Base-by-base conservation (phyloP, 257 asterid genomes). In the Gynochthodes officinalis region DNA sequence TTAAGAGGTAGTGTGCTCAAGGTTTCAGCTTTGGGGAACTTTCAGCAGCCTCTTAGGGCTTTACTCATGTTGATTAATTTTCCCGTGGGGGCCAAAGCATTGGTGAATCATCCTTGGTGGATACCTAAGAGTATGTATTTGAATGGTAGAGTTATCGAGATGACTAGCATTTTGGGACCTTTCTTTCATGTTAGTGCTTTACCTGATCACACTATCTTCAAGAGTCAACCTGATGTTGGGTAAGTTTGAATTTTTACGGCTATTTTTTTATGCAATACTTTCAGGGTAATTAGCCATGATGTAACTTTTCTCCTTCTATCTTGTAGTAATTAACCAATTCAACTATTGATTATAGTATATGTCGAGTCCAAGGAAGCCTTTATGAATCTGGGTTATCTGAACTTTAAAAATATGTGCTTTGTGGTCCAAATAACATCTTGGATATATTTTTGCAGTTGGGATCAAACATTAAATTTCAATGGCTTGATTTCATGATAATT, bases 21-120 rank as follows among this genome's bases (percentile, higher is more conserved):
- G 81, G 97, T 91, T 68, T 95, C 99, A 0, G 95, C 96, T 21
- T 57, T 95, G 83, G 98, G 99, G 83, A 85, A 95, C 70, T 95
- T 90, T 73, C 98, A 90, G 83, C 97, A 87, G 86, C 98, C 99
- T 46, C 77, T 91, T 67, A 86, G 96, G 81, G 95, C 96, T 2
- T 75, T 95, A 65, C 67, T 85, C 86, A 61, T 80, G 77, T 80
- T 95, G 80, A 88, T 95, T 57, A 89, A 70, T 58, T 95, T 73
- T 85, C 91, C 96, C 0, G 87, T 87, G 18, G 98, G 97, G 49
- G 96, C 97, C 6, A 90, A 86, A 83, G 89, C 85, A 4, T 77
- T 95, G 84, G 99, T 95, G 33, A 90, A 81, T 84, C 96, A 95
- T 80, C 95, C 93, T 0, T 90, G 99, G 97, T 95, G 99, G 99